Conservation (phyloP, 257 asterid species). For the Fraxinus anomala region DNA sequence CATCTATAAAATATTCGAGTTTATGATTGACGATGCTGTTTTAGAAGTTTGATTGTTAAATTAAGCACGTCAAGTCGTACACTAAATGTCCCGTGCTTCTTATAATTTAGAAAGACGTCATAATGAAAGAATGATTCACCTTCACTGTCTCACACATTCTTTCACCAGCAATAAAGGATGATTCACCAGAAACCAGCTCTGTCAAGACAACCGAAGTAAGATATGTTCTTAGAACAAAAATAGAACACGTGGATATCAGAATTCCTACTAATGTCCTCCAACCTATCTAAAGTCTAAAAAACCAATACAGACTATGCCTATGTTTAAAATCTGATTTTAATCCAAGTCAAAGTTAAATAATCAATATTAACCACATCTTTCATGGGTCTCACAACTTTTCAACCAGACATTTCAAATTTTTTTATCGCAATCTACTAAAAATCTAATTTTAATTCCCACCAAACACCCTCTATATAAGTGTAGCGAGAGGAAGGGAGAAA, state of each 20-base stretch:
- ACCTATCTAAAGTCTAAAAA: background rate
- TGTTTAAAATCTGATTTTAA: too few relatives aligned
- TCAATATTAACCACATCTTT: too few relatives aligned
- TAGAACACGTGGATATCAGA: background rate
- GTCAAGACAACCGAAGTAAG: slow-evolving; percentile 32
- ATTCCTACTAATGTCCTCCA: background rate
- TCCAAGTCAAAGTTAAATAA: too few relatives aligned
- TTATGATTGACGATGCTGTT: background rate
- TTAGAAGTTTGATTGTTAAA: background rate
- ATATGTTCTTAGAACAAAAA: slow-evolving; percentile 19
- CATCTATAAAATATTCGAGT: background rate
- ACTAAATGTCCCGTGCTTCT: background rate
- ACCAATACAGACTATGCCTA: background rate
- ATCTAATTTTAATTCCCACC: too few relatives aligned
- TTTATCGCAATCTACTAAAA: too few relatives aligned
- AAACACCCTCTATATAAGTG: background rate
- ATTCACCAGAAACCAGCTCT: slow-evolving; percentile 57
- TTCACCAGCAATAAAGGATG: slow-evolving; percentile 79
- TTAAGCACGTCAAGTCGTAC: slow-evolving; percentile 13
- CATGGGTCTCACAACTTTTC: too few relatives aligned
- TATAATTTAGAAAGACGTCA: background rate
- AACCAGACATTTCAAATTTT: too few relatives aligned
- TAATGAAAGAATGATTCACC: slow-evolving; percentile 44
- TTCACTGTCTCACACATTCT: slow-evolving; percentile 86
- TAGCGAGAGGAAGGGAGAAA: slow-evolving; percentile 23